phyloP scores from a whole-genome alignment of 2,329 filamentous ascomycete genomes.

The Nigrospora oryzae region DNA sequence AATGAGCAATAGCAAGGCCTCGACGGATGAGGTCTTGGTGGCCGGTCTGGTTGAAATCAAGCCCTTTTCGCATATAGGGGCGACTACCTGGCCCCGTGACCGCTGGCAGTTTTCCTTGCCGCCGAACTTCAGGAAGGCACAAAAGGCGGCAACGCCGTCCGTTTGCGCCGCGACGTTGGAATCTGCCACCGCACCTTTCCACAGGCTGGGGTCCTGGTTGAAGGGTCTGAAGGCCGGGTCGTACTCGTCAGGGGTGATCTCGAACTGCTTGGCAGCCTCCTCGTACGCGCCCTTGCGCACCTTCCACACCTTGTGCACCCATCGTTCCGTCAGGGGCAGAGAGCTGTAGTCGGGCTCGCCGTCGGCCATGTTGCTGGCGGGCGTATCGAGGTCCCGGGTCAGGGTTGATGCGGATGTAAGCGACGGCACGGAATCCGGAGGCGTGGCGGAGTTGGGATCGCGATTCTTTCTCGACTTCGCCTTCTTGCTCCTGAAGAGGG shows the following conservation, averaged over 20 bases:
- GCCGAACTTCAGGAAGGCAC: conserved; percentile 86
- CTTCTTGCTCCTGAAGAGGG: conserved; percentile 1
- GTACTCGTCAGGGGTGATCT: conserved; percentile 73
- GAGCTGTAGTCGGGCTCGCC: conserved; percentile 75
- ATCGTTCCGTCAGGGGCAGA: conserved; percentile 70
- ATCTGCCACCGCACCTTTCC: conserved; percentile 88
- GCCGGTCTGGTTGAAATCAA: conserved; percentile 79
- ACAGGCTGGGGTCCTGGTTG: conserved; percentile 71
- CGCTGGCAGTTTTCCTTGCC: conserved; percentile 70
- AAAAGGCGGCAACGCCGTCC: conserved; percentile 81
- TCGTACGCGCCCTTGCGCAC: conserved; percentile 93
- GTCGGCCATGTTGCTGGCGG: conserved; percentile 58
- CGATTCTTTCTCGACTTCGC: background rate
- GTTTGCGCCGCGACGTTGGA: conserved; percentile 96
- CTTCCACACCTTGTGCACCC: conserved; percentile 94
- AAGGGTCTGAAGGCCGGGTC: conserved; percentile 85
- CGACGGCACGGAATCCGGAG: background rate
- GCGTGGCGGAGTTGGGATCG: background rate
- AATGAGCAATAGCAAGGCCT: conserved; percentile 80
- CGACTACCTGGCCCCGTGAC: conserved; percentile 68
- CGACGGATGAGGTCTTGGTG: conserved; percentile 78
- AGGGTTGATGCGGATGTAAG: background rate
- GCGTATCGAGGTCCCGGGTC: background rate
- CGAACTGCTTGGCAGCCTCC: conserved; percentile 81
- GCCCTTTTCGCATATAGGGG: conserved; percentile 83